Conservation (phyloP, 805 yeast genomes). For the Yueomyces sp. region DNA sequence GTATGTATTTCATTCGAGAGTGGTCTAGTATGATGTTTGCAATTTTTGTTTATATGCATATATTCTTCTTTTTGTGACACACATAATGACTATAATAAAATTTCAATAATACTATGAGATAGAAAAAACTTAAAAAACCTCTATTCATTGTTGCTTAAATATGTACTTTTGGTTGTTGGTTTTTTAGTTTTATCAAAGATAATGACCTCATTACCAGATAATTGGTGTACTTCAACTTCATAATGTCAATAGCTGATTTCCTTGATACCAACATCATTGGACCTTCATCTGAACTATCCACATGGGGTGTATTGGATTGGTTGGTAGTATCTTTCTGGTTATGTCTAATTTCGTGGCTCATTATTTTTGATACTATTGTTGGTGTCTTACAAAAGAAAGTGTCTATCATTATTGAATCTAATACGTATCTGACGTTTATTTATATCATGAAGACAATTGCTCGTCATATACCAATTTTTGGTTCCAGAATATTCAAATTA, state of each 20-base stretch:
- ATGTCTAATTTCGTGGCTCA: slow-evolving; percentile 3
- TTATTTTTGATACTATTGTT: slow-evolving; percentile 3
- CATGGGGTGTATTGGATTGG: slow-evolving; percentile 8
- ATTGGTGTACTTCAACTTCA: background rate
- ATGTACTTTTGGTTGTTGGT: too few relatives aligned
- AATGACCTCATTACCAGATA: too few relatives aligned
- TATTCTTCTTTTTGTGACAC: too few relatives aligned
- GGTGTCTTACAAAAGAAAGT: background rate
- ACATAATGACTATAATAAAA: too few relatives aligned
- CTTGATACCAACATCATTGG: slow-evolving; percentile 17
- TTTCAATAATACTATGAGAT: too few relatives aligned
- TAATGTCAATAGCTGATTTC: slow-evolving; percentile 3
- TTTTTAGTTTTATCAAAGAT: too few relatives aligned
- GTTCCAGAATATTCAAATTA: background rate
- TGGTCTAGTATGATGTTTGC: too few relatives aligned
- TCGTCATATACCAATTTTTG: slow-evolving; percentile 10
- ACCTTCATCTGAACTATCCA: slow-evolving; percentile 2
- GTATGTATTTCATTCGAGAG: too few relatives aligned
- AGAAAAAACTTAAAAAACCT: too few relatives aligned
- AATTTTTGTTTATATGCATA: too few relatives aligned
- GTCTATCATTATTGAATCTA: slow-evolving; percentile 2
- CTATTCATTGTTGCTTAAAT: too few relatives aligned
- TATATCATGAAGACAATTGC: slow-evolving; percentile 3
- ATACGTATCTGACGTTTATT: background rate
- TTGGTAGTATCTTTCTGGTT: slow-evolving; percentile 1